Evolutionary conservation across 768 basidiomycete species (phyloP).

Genomic region (Tricholoma flavovirens): DNA sequence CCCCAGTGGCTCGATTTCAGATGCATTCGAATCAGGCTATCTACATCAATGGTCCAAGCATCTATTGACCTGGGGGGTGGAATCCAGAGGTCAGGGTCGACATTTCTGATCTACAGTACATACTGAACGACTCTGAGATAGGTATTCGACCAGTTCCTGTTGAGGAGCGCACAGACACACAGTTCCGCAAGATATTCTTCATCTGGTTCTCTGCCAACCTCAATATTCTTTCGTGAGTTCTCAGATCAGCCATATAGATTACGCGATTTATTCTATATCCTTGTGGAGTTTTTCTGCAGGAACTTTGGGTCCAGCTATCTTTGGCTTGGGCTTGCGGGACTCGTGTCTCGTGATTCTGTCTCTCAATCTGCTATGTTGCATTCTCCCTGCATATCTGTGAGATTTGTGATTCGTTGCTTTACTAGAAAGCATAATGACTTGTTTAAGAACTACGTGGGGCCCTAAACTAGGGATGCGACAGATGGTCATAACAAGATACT

Average conservation of each 20-base stretch:
- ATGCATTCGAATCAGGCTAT: not conserved
- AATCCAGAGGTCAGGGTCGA: slow-evolving; percentile 24
- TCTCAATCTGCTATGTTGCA: slow-evolving; percentile 57
- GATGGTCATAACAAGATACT: slow-evolving; percentile 62
- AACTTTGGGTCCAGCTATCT: slow-evolving; percentile 56
- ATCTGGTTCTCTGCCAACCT: slow-evolving; percentile 71
- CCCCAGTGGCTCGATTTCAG: not conserved
- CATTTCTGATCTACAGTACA: not conserved
- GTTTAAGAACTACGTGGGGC: slow-evolving; percentile 58
- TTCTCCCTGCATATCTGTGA: slow-evolving; percentile 59
- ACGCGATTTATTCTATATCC: not conserved
- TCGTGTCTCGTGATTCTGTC: slow-evolving; percentile 61
- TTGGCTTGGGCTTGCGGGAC: slow-evolving; percentile 55
- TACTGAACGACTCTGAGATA: slow-evolving; percentile 8
- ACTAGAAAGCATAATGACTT: not conserved
- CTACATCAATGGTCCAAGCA: slow-evolving; percentile 10
- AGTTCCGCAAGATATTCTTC: slow-evolving; percentile 68
- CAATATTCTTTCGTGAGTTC: slow-evolving; percentile 54
- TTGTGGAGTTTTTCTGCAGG: slow-evolving; percentile 56
- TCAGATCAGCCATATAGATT: not conserved
- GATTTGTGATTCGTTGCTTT: not conserved
- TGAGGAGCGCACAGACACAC: slow-evolving; percentile 53
- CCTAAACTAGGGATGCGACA: slow-evolving; percentile 82
- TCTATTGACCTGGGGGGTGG: slow-evolving; percentile 24
- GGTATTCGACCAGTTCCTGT: slow-evolving; percentile 53